Percentiles rank a stretch among this genome's conserved stretches.
Conservation (phyloP, 2,329 filamentous ascomycete genomes). For the Coniochaeta pulveracea region DNA sequence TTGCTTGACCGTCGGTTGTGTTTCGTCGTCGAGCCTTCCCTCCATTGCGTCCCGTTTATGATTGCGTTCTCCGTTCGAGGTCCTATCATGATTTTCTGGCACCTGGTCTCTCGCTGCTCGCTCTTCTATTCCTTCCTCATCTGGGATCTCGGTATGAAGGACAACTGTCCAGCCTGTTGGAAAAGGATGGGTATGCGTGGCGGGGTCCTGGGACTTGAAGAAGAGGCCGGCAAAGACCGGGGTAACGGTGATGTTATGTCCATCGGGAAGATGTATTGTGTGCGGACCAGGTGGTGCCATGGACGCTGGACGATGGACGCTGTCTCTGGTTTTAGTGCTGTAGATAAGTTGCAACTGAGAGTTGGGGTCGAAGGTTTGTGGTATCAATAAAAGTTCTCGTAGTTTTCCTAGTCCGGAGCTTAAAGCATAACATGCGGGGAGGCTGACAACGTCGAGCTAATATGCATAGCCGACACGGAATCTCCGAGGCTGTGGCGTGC, state of each 20-base stretch:
- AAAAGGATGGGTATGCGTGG: slow-evolving; percentile 56
- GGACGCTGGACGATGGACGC: too few species aligned
- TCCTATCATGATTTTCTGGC: slow-evolving; percentile 16
- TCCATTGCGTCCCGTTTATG: background rate
- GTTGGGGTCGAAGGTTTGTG: too few species aligned
- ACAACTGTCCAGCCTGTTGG: slow-evolving; percentile 87
- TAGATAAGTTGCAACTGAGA: too few species aligned
- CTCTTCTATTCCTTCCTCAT: background rate
- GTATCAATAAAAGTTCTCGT: too few species aligned
- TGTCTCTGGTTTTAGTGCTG: too few species aligned
- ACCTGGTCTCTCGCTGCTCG: slow-evolving; percentile 12
- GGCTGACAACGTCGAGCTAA: too few species aligned
- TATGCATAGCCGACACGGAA: too few species aligned
- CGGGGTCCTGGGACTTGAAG: slow-evolving; percentile 75
- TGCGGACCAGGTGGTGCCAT: slow-evolving; percentile 15
- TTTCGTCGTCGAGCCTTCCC: too few species aligned
- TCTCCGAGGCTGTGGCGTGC: too few species aligned
- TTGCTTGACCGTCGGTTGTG: slow-evolving; percentile 8
- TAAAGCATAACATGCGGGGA: too few species aligned
- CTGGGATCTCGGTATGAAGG: slow-evolving; percentile 54
- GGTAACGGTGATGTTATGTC: slow-evolving; percentile 68
- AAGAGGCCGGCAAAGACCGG: slow-evolving; percentile 86
- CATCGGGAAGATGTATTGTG: slow-evolving; percentile 70
- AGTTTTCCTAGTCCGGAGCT: too few species aligned
- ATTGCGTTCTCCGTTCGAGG: slow-evolving; percentile 3